Percentiles rank a stretch among this genome's conserved stretches.
Conservation (phyloP, 768 basidiomycete species). For the Phanerochaete carnosa region DNA sequence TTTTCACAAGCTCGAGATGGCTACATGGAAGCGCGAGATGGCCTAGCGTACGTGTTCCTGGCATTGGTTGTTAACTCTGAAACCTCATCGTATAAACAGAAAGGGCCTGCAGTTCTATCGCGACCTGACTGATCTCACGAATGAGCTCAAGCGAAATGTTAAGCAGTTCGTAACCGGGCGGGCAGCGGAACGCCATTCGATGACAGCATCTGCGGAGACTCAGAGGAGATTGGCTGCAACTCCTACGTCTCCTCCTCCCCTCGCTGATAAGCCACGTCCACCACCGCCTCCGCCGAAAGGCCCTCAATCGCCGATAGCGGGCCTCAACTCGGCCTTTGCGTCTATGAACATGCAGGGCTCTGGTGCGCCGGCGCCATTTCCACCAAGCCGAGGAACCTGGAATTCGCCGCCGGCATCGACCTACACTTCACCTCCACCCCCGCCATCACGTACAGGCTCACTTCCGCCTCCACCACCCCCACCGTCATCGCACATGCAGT, state of each 20-base stretch:
- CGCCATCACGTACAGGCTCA: constrained; percentile 13
- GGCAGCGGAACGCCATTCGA: constrained; percentile 62
- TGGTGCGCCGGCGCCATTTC: constrained; percentile 29
- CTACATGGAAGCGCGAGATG: constrained; percentile 85
- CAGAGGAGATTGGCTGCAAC: constrained; percentile 56
- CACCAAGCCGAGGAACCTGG: constrained; percentile 16
- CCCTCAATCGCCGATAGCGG: constrained; percentile 23
- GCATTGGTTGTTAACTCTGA: constrained; percentile 4
- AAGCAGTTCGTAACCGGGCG: constrained; percentile 62
- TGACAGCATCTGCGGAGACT: constrained; percentile 68
- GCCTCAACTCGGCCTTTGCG: constrained; percentile 50
- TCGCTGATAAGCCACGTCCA: constrained; percentile 47
- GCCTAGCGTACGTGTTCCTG: constrained; percentile 63
- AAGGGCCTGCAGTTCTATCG: constrained; percentile 90
- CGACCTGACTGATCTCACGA: constrained; percentile 66
- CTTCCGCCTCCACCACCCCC: constrained; percentile 18
- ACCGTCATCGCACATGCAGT: constrained; percentile 15
- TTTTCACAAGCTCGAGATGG: constrained; percentile 77
- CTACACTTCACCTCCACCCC: constrained; percentile 9
- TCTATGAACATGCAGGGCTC: constrained; percentile 48
- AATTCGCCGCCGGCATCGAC: neutral
- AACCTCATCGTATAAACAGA: constrained; percentile 34
- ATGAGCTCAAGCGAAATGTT: constrained; percentile 54
- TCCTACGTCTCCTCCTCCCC: constrained; percentile 30
- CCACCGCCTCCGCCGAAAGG: constrained; percentile 36